phyloP scores from a whole-genome alignment of 805 yeast species.

The Candida mattraensis region DNA sequence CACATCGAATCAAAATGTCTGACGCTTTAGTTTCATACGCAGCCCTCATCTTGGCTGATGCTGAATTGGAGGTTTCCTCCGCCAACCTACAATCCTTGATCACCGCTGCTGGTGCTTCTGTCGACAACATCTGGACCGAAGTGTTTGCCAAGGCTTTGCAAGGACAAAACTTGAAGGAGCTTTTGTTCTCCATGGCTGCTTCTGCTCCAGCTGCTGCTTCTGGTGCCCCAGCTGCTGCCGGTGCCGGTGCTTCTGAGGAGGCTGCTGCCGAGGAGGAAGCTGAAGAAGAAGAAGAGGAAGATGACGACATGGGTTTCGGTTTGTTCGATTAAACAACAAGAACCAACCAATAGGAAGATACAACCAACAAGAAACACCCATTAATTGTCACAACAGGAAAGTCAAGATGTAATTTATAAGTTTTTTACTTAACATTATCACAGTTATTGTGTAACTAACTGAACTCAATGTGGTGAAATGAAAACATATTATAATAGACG shows the following conservation, averaged over 20 bases:
- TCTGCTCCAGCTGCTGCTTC: slow-evolving; percentile 76
- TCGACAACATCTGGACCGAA: slow-evolving; percentile 84
- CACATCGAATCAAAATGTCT: slow-evolving; percentile 56
- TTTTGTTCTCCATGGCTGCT: slow-evolving; percentile 59
- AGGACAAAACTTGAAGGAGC: slow-evolving; percentile 81
- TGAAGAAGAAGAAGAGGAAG: slow-evolving; percentile 54
- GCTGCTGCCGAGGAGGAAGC: slow-evolving; percentile 62
- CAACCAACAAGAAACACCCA: too few relatives aligned
- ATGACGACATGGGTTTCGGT: slow-evolving; percentile 94
- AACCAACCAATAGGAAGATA: too few relatives aligned
- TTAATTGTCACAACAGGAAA: too few relatives aligned
- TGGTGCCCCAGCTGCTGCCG: slow-evolving; percentile 61
- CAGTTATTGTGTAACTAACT: slow-evolving; percentile 1
- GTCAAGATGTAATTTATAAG: slow-evolving; percentile 5
- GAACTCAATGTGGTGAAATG: background rate
- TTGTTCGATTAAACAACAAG: slow-evolving; percentile 69
- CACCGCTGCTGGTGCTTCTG: slow-evolving; percentile 79
- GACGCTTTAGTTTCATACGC: slow-evolving; percentile 97
- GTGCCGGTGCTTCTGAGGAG: slow-evolving; percentile 61
- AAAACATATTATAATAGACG: too few relatives aligned
- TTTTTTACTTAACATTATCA: slow-evolving; percentile 1
- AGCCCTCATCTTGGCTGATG: slow-evolving; percentile 96
- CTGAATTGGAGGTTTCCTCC: slow-evolving; percentile 84
- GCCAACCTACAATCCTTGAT: slow-evolving; percentile 79
- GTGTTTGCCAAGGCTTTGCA: slow-evolving; percentile 85